These are phyloP conservation scores for Eragrostis nindensis DNA, from an alignment of 176 grass and related monocot genomes.

Conservation along the genomic window DNA sequence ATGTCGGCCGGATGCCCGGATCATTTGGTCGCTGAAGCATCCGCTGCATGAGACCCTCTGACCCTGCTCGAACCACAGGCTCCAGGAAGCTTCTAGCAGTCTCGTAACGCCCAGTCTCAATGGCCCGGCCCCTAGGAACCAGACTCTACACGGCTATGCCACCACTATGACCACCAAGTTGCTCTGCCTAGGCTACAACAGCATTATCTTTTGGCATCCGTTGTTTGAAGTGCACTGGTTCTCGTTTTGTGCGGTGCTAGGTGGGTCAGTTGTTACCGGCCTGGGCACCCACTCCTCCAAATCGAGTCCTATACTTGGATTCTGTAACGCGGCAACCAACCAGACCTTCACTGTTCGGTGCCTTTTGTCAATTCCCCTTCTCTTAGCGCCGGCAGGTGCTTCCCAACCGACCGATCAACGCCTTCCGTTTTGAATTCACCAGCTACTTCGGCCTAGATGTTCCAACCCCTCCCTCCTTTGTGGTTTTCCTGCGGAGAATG, in stretches of 20 bases:
- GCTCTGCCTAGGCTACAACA: not conserved
- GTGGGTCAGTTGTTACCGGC: not conserved
- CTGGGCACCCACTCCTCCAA: constrained; percentile 21
- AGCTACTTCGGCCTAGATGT: not conserved
- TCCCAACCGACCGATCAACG: not conserved
- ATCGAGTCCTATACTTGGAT: not conserved
- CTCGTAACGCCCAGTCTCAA: not conserved
- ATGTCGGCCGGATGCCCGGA: not conserved
- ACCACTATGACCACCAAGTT: not conserved
- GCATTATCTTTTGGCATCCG: not conserved
- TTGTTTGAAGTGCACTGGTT: not conserved
- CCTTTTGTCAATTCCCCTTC: not conserved
- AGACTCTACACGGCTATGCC: no score
- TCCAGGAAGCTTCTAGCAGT: not conserved
- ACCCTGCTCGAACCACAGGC: not conserved
- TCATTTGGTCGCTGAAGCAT: not conserved
- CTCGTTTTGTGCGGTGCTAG: not conserved
- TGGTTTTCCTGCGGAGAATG: not conserved
- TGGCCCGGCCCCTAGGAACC: not conserved
- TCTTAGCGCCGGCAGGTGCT: not conserved
- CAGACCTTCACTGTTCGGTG: not conserved
- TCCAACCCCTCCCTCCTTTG: not conserved
- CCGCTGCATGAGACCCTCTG: not conserved
- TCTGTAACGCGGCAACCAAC: constrained; percentile 21
- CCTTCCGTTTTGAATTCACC: not conserved